These are phyloP conservation scores for Trametes meyenii DNA, from an alignment of 768 basidiomycete genomes.

Conservation along the genomic window DNA sequence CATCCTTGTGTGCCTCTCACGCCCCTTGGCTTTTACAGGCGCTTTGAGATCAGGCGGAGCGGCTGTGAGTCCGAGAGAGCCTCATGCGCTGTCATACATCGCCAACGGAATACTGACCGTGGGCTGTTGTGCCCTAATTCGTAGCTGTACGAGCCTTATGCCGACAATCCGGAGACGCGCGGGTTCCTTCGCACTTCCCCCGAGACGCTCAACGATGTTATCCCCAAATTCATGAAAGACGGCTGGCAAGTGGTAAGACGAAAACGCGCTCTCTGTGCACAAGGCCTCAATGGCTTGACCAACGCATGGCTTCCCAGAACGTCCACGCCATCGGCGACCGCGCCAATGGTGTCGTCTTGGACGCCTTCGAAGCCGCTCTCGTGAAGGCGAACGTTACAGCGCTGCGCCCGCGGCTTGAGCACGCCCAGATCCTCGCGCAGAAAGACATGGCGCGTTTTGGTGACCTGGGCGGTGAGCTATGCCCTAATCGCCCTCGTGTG, in stretches of 20 bases:
- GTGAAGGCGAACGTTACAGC: conserved; percentile 62
- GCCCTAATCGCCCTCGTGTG: background rate
- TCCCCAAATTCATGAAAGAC: conserved; percentile 72
- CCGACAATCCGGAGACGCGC: conserved; percentile 71
- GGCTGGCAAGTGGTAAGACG: conserved; percentile 87
- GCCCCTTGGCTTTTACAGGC: conserved; percentile 43
- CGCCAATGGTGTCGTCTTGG: conserved; percentile 81
- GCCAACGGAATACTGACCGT: background rate
- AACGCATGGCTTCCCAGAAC: conserved; percentile 52
- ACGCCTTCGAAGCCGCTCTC: conserved; percentile 77
- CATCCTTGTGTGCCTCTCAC: background rate
- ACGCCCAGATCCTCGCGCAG: conserved; percentile 85
- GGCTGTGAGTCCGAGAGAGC: conserved; percentile 53
- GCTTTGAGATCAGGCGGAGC: conserved; percentile 91
- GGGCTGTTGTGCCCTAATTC: background rate
- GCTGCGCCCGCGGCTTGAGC: conserved; percentile 81
- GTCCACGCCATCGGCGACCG: conserved; percentile 88
- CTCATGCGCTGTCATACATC: background rate
- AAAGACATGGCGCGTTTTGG: conserved; percentile 78
- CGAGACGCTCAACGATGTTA: conserved; percentile 60
- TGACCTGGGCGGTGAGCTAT: conserved; percentile 68
- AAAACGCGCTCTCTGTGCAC: background rate
- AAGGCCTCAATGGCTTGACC: background rate
- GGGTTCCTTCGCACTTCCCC: conserved; percentile 79
- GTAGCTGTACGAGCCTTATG: conserved; percentile 80